phyloP scores from a whole-genome alignment of 2,329 filamentous ascomycete genomes.

The Sarocladiaceae sp. region DNA sequence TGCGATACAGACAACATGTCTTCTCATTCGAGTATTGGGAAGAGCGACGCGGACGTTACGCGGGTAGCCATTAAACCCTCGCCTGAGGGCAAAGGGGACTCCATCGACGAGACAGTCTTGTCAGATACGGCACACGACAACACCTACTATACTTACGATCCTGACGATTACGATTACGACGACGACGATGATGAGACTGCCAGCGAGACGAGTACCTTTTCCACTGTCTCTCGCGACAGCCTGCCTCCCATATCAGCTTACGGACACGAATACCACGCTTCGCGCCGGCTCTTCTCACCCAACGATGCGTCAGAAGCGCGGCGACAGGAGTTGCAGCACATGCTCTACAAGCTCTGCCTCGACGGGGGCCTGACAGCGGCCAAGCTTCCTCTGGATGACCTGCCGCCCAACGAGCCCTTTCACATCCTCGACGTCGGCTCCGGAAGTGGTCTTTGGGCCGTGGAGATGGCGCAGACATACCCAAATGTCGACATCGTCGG shows the following conservation, averaged over 20 bases:
- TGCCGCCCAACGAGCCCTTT: conserved; percentile 16
- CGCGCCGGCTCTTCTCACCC: conserved; percentile 27
- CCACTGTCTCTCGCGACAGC: conserved; percentile 28
- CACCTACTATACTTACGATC: not conserved
- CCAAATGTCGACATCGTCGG: conserved; percentile 35
- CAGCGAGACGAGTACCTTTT: conserved; percentile 6
- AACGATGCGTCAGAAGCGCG: conserved; percentile 29
- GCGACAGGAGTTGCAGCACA: conserved; percentile 27
- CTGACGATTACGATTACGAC: not conserved
- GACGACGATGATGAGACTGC: not conserved
- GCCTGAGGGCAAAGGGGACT: not conserved
- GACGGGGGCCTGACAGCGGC: conserved; percentile 25
- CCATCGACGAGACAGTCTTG: not conserved
- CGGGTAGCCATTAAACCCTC: not conserved
- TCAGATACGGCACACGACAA: not conserved
- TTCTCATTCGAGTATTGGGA: too few relatives aligned
- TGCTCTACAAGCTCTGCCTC: conserved; percentile 30
- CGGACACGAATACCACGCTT: conserved; percentile 32
- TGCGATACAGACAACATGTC: too few relatives aligned
- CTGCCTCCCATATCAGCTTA: conserved; percentile 28
- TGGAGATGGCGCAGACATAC: conserved; percentile 36
- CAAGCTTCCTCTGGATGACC: conserved; percentile 24
- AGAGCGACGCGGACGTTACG: too few relatives aligned
- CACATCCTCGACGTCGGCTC: conserved; percentile 37
- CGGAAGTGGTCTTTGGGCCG: conserved; percentile 38